Evolutionary conservation across 176 grass and related monocot genomes (phyloP).

Genomic region (Oryza rufipogon): DNA sequence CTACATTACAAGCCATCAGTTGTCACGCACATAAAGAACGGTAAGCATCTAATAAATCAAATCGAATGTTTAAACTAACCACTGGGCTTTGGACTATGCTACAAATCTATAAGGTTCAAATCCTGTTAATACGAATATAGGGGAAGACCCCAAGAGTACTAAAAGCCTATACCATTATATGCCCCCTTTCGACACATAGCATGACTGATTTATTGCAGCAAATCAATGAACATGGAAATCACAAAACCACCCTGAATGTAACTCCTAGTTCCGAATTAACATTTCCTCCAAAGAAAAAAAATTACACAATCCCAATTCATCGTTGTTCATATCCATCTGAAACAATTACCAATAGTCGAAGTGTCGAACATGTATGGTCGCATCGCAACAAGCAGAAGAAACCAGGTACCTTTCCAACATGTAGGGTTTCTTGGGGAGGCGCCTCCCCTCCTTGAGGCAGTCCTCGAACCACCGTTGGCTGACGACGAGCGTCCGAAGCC

Average conservation of each 20-base stretch:
- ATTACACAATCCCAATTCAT: neutral
- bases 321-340: neutral
- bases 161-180: neutral
- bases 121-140: neutral
- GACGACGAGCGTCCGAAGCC: slow-evolving; percentile 49
- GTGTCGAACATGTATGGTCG: neutral
- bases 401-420: slow-evolving; percentile 59
- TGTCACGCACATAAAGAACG: neutral
- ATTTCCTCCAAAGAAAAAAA: neutral
- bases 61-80: neutral
- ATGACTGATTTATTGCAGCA: neutral
- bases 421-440: slow-evolving; percentile 73
- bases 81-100: neutral
- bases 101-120: neutral
- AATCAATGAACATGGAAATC: neutral
- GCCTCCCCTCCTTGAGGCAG: slow-evolving; percentile 69
- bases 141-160: too few relatives aligned
- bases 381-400: slow-evolving; percentile 9
- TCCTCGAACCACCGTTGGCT: slow-evolving; percentile 84
- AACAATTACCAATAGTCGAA: neutral
- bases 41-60: slow-evolving; percentile 13
- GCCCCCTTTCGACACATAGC: neutral
- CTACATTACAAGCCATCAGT: neutral
- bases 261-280: neutral
- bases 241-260: neutral